These are phyloP conservation scores for Gamsiella multidivaricata DNA, from an alignment of 192 early-diverging fungal species.

Conservation along the genomic window DNA sequence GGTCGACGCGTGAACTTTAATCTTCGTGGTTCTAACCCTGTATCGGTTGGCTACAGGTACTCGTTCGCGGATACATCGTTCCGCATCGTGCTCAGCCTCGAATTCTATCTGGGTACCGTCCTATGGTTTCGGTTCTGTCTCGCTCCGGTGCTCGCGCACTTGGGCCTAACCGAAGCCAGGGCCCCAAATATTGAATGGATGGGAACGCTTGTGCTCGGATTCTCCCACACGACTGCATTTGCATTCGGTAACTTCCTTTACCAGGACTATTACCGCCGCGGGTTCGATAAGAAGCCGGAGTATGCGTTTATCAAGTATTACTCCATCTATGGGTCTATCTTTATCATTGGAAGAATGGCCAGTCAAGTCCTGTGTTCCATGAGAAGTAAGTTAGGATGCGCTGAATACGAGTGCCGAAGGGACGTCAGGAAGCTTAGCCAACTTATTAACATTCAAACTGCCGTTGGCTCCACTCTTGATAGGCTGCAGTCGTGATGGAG, in stretches of 20 bases:
- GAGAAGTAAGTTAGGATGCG: constrained; percentile 25
- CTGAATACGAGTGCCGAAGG: no score
- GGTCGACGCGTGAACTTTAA: neutral
- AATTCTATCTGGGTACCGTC: constrained; percentile 42
- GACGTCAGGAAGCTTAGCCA: no score
- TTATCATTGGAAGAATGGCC: constrained; percentile 47
- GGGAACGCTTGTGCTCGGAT: constrained; percentile 43
- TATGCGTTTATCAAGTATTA: constrained; percentile 52
- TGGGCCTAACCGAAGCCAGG: constrained; percentile 20
- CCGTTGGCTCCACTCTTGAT: neutral
- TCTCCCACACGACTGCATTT: constrained; percentile 51
- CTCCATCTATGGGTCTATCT: constrained; percentile 52
- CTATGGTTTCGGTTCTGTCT: constrained; percentile 52
- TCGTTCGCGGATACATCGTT: constrained; percentile 47
- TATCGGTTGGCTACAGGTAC: constrained; percentile 33
- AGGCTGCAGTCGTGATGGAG: constrained; percentile 49
- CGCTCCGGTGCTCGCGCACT: constrained; percentile 28
- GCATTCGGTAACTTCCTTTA: constrained; percentile 47
- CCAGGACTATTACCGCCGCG: constrained; percentile 48
- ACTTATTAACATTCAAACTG: neutral
- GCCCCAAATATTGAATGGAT: constrained; percentile 37
- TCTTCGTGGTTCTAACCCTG: no score
- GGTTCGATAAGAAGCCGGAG: constrained; percentile 51
- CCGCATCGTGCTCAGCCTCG: constrained; percentile 46
- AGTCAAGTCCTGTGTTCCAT: constrained; percentile 45